These are phyloP conservation scores for Persicaria tinctoria DNA, from an alignment of 148 eudicot genomes.

Conservation along the genomic window DNA sequence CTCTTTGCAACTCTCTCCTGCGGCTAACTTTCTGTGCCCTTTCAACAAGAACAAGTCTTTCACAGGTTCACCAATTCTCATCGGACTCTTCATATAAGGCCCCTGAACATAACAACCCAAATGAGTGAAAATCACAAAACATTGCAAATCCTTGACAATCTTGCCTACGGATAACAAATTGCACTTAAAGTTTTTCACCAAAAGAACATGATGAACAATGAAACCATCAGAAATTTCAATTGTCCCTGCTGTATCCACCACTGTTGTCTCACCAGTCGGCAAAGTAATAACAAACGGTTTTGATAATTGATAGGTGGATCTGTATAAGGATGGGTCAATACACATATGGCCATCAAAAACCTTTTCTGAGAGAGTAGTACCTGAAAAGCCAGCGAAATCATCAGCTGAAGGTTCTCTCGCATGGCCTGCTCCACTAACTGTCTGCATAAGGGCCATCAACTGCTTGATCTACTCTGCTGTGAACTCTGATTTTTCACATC, in stretches of 20 bases:
- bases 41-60: not conserved
- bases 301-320: not conserved
- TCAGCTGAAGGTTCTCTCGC: too few relatives aligned
- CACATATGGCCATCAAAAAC: not conserved
- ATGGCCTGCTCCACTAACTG: too few relatives aligned
- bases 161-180: not conserved
- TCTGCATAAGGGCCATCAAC: rapidly evolving
- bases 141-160: not conserved
- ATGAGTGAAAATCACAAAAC: not conserved
- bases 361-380: not conserved
- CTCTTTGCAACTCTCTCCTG: too few relatives aligned
- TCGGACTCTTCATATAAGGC: not conserved
- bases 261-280: not conserved
- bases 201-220: not conserved
- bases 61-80: not conserved
- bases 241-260: not conserved
- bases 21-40: too few relatives aligned
- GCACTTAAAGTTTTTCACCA: not conserved
- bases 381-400: not conserved
- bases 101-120: not conserved
- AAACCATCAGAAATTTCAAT: not conserved
- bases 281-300: not conserved
- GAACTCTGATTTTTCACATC: not conserved
- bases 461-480: not conserved
- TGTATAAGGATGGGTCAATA: not conserved